A percentile compares a stretch with the other conserved stretches of the same genome.
Conservation (phyloP, 768 basidiomycete species). For the Trametes villosa region DNA sequence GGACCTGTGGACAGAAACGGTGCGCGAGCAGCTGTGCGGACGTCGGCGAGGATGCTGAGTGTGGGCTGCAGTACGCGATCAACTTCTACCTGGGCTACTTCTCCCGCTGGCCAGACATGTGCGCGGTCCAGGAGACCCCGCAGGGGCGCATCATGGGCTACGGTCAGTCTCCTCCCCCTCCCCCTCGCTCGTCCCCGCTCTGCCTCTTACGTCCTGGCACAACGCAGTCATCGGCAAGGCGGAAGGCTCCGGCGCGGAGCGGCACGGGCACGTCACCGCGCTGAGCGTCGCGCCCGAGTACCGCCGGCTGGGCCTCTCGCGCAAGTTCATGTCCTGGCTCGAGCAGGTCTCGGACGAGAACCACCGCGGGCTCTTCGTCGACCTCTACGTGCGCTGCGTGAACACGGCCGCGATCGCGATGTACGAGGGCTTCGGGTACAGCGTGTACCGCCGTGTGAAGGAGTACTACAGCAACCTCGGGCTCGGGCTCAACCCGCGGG, state of each 20-base stretch:
- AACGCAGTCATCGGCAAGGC: slow-evolving; percentile 89
- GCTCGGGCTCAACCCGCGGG: slow-evolving; percentile 72
- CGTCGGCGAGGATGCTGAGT: not conserved
- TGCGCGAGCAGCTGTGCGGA: slow-evolving; percentile 39
- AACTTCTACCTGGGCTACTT: slow-evolving; percentile 90
- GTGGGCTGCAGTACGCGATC: slow-evolving; percentile 71
- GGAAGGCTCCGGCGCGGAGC: slow-evolving; percentile 74
- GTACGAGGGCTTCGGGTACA: slow-evolving; percentile 90
- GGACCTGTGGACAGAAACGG: slow-evolving; percentile 98
- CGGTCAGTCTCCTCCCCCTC: slow-evolving; percentile 52
- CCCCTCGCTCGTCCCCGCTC: slow-evolving; percentile 5
- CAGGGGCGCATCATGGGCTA: slow-evolving; percentile 91
- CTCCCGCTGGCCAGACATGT: slow-evolving; percentile 90
- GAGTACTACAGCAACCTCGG: slow-evolving; percentile 89
- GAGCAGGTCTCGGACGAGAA: slow-evolving; percentile 83
- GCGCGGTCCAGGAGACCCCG: slow-evolving; percentile 81
- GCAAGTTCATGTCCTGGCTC: slow-evolving; percentile 83
- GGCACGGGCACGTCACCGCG: slow-evolving; percentile 96
- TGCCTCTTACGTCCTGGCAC: not conserved
- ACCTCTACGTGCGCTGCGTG: slow-evolving; percentile 92
- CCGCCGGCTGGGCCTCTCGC: slow-evolving; percentile 84
- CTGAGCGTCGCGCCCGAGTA: slow-evolving; percentile 94
- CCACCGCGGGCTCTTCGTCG: slow-evolving; percentile 89
- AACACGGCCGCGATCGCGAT: slow-evolving; percentile 84
- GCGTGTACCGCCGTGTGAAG: slow-evolving; percentile 86